These are phyloP conservation scores for Juncus inflexus DNA, from an alignment of 176 grass and related monocot species.

Conservation along the genomic window DNA sequence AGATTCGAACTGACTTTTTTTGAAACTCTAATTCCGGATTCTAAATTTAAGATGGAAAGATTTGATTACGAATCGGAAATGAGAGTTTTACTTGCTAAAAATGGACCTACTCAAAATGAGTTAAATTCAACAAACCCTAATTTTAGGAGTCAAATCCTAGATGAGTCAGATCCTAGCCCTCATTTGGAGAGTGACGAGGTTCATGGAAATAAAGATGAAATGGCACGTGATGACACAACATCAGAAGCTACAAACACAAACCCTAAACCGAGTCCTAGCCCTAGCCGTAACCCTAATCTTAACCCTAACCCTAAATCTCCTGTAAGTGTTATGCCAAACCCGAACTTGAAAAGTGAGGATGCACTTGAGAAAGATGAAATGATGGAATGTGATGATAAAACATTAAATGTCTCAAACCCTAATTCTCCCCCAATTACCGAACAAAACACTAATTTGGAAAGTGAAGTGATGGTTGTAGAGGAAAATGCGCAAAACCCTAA, in stretches of 20 bases:
- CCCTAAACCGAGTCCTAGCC: not conserved
- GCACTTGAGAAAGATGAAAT: slow-evolving; percentile 1
- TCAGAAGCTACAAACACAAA: not conserved
- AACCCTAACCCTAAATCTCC: not conserved
- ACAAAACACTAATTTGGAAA: not conserved
- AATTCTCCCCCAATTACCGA: not conserved
- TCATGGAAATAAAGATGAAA: slow-evolving; percentile 3
- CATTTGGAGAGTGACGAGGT: slow-evolving; percentile 16
- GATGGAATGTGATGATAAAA: not conserved
- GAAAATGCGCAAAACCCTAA: not conserved
- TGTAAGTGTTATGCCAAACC: slow-evolving; percentile 10
- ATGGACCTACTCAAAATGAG: not conserved
- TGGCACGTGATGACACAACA: not conserved
- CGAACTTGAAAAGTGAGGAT: slow-evolving; percentile 10
- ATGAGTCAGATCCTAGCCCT: not conserved
- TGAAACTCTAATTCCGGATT: slow-evolving; percentile 35
- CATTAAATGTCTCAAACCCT: not conserved
- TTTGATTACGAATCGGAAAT: slow-evolving; percentile 23
- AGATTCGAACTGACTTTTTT: slow-evolving; percentile 53
- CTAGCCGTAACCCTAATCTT: not conserved
- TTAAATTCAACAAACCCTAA: not conserved
- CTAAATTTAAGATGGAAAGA: slow-evolving; percentile 40
- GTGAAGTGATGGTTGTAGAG: not conserved
- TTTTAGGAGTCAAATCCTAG: not conserved
- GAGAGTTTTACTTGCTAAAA: not conserved